phyloP scores from a whole-genome alignment of 352 stramenopile species.

The Phytophthora ohioensis region DNA sequence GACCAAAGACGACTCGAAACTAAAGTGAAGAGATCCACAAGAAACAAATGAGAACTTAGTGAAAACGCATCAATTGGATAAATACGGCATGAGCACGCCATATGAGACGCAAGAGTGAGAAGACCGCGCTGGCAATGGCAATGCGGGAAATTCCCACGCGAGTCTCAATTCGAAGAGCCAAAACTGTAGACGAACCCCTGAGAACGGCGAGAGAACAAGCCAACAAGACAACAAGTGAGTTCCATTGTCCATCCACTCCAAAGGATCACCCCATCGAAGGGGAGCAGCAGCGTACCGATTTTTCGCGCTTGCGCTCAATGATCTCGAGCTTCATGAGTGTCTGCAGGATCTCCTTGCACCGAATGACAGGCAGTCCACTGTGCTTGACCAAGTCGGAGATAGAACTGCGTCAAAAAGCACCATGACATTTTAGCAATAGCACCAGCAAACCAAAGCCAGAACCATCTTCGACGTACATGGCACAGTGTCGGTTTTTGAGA shows the following conservation, averaged over 20 bases:
- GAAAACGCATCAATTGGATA: slow-evolving; percentile 40
- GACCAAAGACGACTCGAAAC: slow-evolving; percentile 72
- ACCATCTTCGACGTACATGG: slow-evolving; percentile 64
- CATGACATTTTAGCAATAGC: slow-evolving; percentile 1
- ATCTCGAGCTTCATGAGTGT: slow-evolving; percentile 89
- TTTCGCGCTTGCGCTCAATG: slow-evolving; percentile 78
- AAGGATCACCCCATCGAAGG: neutral
- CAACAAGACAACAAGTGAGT: slow-evolving; percentile 22
- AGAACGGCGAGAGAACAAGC: neutral
- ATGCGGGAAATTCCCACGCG: neutral
- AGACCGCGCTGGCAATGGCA: neutral
- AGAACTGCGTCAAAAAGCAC: slow-evolving; percentile 44
- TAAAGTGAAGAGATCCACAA: slow-evolving; percentile 49
- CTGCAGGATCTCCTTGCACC: slow-evolving; percentile 90
- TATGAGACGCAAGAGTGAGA: neutral
- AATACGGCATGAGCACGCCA: slow-evolving; percentile 44
- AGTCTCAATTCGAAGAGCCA: slow-evolving; percentile 32
- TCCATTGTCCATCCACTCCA: neutral
- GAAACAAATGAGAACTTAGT: neutral
- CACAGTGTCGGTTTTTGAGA: slow-evolving; percentile 81
- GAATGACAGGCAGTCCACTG: slow-evolving; percentile 80
- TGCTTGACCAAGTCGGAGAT: slow-evolving; percentile 88
- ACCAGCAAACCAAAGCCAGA: neutral
- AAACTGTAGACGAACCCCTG: slow-evolving; percentile 86
- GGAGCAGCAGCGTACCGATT: slow-evolving; percentile 53